Conservation (phyloP, 129 eudicot species). For the Solidago caesia region DNA sequence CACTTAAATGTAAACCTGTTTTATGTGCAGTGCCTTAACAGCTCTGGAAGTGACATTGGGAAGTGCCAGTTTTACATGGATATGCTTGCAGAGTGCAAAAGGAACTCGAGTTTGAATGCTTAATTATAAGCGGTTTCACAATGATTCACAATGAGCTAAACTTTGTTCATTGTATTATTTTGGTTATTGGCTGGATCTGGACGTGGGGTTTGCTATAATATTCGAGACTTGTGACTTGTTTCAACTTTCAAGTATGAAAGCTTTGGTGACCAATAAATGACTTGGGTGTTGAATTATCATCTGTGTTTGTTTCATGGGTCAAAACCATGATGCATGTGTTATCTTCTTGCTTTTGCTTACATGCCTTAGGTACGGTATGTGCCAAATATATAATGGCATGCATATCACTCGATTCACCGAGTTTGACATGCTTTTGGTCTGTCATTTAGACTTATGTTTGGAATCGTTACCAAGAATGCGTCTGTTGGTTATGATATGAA, state of each 20-base stretch:
- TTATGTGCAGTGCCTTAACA: slow-evolving; percentile 71
- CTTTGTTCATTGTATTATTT: slow-evolving; percentile 21
- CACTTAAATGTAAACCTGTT: background rate
- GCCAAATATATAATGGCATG: too few species aligned
- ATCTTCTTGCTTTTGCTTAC: too few species aligned
- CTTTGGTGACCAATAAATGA: slow-evolving; percentile 24
- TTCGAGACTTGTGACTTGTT: background rate
- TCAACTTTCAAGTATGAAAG: slow-evolving; percentile 6
- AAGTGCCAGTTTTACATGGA: slow-evolving; percentile 98
- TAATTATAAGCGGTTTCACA: too few species aligned
- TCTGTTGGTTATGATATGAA: too few species aligned
- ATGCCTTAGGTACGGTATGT: too few species aligned
- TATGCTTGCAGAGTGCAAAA: slow-evolving; percentile 84
- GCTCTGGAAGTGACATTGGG: slow-evolving; percentile 81
- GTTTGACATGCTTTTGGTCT: too few species aligned
- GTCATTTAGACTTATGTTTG: too few species aligned
- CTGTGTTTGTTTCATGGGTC: too few species aligned
- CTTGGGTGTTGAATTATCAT: slow-evolving; percentile 4
- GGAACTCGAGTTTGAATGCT: slow-evolving; percentile 41
- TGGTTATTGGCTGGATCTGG: background rate
- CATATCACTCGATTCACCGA: too few species aligned
- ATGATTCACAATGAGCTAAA: too few species aligned
- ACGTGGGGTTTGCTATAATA: background rate
- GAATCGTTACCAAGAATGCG: too few species aligned
- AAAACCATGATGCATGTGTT: too few species aligned